Conservation (phyloP, 2,329 filamentous ascomycete genomes). For the Thielaviopsis musarum region DNA sequence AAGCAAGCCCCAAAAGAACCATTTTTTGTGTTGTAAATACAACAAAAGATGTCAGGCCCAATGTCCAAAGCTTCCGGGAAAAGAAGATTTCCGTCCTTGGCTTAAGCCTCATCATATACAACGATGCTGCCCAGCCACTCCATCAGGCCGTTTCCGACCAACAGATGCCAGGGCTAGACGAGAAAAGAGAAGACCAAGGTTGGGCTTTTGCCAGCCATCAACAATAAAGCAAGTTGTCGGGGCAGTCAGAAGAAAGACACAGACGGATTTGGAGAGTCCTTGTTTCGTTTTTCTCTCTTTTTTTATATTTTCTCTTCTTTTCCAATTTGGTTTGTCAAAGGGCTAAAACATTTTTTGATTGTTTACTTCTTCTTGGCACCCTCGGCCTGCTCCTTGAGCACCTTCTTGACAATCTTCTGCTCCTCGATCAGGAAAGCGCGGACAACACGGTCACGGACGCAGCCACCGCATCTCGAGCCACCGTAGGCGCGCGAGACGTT, state of each 20-base stretch:
- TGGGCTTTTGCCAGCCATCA: not conserved
- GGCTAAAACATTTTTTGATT: slow-evolving; percentile 19
- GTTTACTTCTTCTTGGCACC: slow-evolving; percentile 53
- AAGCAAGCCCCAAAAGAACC: slow-evolving; percentile 10
- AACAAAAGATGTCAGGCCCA: too few relatives aligned
- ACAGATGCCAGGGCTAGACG: not conserved
- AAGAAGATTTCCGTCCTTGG: too few relatives aligned
- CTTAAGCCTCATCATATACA: too few relatives aligned
- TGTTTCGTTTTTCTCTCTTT: slow-evolving; percentile 11
- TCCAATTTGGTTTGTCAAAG: slow-evolving; percentile 5
- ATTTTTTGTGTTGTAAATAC: too few relatives aligned
- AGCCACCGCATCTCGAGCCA: slow-evolving; percentile 95
- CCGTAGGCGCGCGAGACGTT: slow-evolving; percentile 97
- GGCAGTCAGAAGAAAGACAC: slow-evolving; percentile 7
- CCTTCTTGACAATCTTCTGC: slow-evolving; percentile 99
- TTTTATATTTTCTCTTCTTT: slow-evolving; percentile 6
- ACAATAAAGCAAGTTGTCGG: not conserved
- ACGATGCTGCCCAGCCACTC: too few relatives aligned
- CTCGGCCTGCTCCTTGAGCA: slow-evolving; percentile 93
- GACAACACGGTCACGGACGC: slow-evolving; percentile 94
- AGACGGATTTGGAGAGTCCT: slow-evolving; percentile 17
- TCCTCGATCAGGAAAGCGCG: slow-evolving; percentile 99
- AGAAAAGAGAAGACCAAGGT: not conserved
- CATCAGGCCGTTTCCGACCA: too few relatives aligned
- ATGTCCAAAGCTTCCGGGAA: too few relatives aligned